Evolutionary conservation across 2,329 filamentous ascomycete species (phyloP), one percentile per base, ranked within the genome.

Genomic region (Colletotrichum noveboracense): DNA sequence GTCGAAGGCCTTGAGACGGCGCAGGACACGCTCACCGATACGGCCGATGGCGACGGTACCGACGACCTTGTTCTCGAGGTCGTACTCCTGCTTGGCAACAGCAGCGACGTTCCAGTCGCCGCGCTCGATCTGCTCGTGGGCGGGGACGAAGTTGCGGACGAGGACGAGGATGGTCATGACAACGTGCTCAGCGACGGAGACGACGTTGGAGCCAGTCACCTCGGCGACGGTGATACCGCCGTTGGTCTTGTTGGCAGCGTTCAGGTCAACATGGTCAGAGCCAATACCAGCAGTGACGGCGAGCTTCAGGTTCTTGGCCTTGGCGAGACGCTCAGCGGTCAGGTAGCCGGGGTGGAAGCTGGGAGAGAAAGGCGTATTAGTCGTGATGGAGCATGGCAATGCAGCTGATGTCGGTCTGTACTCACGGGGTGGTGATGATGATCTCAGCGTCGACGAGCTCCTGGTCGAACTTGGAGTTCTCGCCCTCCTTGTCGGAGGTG

Each of bases 271-370:
- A 87, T 99, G 97, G 89, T 99, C 97, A 68, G 96, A 98, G 80
- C 97, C 97, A 84, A 99, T 98, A 89, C 97, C 97, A 81, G 97
- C 97, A 67, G 97, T 99, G 86, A 99, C 88, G 85, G 96, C 96
- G 77, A 99, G 90, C 93, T 98, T 98, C 83, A 99, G 94, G 75
- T 99, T 98, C 94, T 98, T 98, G 80, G 97, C 97, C 90, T 97
- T 98, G 82, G 95, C 95, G 72, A 99, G 93, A 84, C 97, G 96
- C 90, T 98, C 96, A 70, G 95, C 95, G 66, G 95, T 98, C 75
- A 99, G 94, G 91, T 99, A 99, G 79, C 96, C 97, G 70, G 96
- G 96, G 90, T 98, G 96, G 94, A 98, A 98, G 84, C 95, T 97
- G 80, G 71, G 43, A 7, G 43, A 58, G 7, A 66, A 18, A 58